phyloP scores from a whole-genome alignment of 495 filamentous ascomycete species.

The Aspergillus conjunctus region DNA sequence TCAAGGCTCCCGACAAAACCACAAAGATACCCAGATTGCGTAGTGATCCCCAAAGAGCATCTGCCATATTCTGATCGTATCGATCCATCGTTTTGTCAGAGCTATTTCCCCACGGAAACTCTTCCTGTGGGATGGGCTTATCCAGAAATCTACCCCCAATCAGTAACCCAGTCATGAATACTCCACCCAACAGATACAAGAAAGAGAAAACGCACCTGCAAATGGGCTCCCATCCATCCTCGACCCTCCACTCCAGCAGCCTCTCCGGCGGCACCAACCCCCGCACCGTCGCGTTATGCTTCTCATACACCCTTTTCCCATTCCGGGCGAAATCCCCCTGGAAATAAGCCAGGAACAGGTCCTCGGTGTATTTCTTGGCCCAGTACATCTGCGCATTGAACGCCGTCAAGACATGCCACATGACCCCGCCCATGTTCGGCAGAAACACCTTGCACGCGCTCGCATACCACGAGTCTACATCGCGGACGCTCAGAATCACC shows the following conservation, averaged over 20 bases:
- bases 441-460: conserved; percentile 5
- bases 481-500: conserved; percentile 54
- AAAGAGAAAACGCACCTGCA: conserved; percentile 24
- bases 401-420: neutral
- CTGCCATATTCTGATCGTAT: too few relatives aligned
- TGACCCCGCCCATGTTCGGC: too few relatives aligned
- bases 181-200: neutral
- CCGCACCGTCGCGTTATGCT: conserved; percentile 18
- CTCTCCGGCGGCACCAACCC: conserved; percentile 30
- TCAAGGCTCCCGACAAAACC: too few relatives aligned
- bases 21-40: too few relatives aligned
- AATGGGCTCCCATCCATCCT: conserved; percentile 51
- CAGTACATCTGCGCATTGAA: conserved; percentile 21
- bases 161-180: too few relatives aligned
- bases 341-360: conserved; percentile 17
- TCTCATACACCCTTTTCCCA: conserved; percentile 10
- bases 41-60: too few relatives aligned
- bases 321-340: conserved; percentile 15
- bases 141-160: too few relatives aligned
- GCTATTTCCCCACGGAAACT: too few relatives aligned
- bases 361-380: conserved; percentile 12
- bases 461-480: conserved; percentile 47
- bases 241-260: conserved; percentile 45
- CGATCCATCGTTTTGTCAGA: too few relatives aligned
- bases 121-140: too few relatives aligned